Evolutionary conservation across 805 yeast genomes (phyloP).

Genomic region (Cyberlindnera euphorbiae): DNA sequence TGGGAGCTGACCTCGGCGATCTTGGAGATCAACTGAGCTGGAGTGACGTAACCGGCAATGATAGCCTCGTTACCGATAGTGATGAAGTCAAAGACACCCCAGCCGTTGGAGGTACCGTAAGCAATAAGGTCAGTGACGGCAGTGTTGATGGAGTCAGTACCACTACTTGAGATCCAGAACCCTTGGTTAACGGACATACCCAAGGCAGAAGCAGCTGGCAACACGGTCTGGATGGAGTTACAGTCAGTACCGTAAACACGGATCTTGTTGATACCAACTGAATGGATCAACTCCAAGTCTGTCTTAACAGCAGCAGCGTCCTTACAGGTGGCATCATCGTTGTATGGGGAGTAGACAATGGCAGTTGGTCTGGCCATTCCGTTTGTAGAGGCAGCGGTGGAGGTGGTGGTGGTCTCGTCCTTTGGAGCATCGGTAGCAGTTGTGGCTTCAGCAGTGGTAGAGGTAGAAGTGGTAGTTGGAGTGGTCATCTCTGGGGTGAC

Average conservation of each 20-base stretch:
- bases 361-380: constrained; percentile 44
- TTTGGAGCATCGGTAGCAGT: constrained; percentile 9
- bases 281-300: constrained; percentile 55
- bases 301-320: constrained; percentile 42
- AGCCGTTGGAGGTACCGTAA: constrained; percentile 45
- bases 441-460: constrained; percentile 15
- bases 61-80: constrained; percentile 91
- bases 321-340: constrained; percentile 65
- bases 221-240: constrained; percentile 56
- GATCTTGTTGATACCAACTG: constrained; percentile 58
- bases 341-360: constrained; percentile 78
- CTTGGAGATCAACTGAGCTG: constrained; percentile 56
- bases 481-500: too few species aligned
- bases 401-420: constrained; percentile 21
- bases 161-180: constrained; percentile 65
- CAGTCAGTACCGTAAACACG: constrained; percentile 91
- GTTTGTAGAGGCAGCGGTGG: constrained; percentile 28
- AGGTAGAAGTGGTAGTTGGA: constrained; percentile 15
- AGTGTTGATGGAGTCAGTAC: constrained; percentile 65
- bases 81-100: constrained; percentile 72
- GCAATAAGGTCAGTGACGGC: constrained; percentile 50
- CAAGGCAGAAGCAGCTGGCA: constrained; percentile 50
- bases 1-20: constrained; percentile 56
- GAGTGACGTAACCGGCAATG: constrained; percentile 55
- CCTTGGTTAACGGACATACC: constrained; percentile 84